Evolutionary conservation across 2,329 filamentous ascomycete species (phyloP), one percentile per base, ranked within the genome.

Genomic region (Cryphonectria japonica): DNA sequence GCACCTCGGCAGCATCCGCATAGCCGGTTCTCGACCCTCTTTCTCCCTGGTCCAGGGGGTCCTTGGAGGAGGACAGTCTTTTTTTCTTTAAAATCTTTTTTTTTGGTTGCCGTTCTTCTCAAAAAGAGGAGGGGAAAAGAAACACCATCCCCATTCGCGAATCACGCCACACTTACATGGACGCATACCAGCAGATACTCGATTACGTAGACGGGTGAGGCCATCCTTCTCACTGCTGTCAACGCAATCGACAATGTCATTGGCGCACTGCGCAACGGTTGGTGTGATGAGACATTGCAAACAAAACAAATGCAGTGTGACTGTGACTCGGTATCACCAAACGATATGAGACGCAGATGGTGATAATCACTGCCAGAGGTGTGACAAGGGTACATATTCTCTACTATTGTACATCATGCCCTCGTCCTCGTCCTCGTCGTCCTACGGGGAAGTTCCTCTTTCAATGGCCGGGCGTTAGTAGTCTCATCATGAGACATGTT

Each of bases 1-100:
- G 34, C 3, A 81, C 86, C 4, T 75, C 88, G 1, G 85, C 88
- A 22, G 91, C 92, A 70, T 87, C 90, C 3, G 93, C 92, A 0
- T 91, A 94, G 80, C 89, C 93, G 79, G 86, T 84, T n/a, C 83
- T 95, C 52, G 64, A 34, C 46, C 39, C 34, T n/a, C 26, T 65
- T 34, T 6, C 22, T n/a, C 32, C 13, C 26, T 32, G 11, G 14
- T 37, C 29, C 11, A 22, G 37, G 9, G 8, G 6, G 16, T 46
- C 46, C 46, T 50, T 9, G 26, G 26, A 26, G 46, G 9, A 50
- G 19, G 46, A n/a, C n/a, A 37, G 37, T 37, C 8, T 22, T 8
- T 16, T 46, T 22, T 43, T 43, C 2, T 43, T 43, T 43, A n/a
- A n/a, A n/a, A n/a, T 43, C 13, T 46, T 19, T 19, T 32, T 29